phyloP scores from a whole-genome alignment of 345 rosid species.

The Tarenaya hassleriana region DNA sequence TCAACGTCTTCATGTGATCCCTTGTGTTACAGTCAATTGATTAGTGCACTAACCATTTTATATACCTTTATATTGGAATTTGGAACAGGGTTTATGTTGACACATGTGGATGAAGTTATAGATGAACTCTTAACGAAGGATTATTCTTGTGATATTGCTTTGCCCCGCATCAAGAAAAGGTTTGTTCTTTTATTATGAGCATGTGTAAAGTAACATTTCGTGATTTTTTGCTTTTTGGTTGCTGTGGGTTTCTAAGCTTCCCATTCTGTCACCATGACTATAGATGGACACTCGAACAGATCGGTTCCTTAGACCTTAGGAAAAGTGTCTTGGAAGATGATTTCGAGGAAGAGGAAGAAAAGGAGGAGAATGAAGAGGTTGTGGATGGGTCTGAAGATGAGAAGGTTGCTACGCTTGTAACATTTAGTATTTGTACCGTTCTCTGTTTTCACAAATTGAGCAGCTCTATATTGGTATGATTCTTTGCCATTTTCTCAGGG shows the following conservation, averaged over 20 bases:
- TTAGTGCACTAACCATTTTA: neutral
- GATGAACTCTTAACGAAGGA: constrained; percentile 80
- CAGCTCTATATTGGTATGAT: constrained; percentile 11
- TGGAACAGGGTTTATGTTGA: constrained; percentile 46
- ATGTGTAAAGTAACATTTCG: neutral
- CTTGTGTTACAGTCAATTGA: neutral
- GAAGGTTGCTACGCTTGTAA: constrained; percentile 34
- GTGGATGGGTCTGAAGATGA: constrained; percentile 58
- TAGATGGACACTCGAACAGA: constrained; percentile 80
- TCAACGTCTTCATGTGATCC: neutral
- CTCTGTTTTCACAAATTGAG: neutral
- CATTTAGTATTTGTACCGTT: neutral
- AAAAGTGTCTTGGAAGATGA: constrained; percentile 94
- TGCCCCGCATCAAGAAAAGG: constrained; percentile 91
- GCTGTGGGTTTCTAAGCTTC: neutral
- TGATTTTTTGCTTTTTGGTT: constrained; percentile 4
- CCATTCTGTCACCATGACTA: constrained; percentile 9
- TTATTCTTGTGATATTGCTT: constrained; percentile 81
- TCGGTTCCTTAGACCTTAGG: constrained; percentile 62
- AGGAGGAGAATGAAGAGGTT: constrained; percentile 67
- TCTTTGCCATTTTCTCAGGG: constrained; percentile 42
- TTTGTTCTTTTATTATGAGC: constrained; percentile 11
- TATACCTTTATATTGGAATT: neutral
- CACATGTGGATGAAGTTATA: constrained; percentile 81
- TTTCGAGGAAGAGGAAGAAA: constrained; percentile 95